Evolutionary conservation across 805 yeast species (phyloP).

Genomic region (Candida koratica): DNA sequence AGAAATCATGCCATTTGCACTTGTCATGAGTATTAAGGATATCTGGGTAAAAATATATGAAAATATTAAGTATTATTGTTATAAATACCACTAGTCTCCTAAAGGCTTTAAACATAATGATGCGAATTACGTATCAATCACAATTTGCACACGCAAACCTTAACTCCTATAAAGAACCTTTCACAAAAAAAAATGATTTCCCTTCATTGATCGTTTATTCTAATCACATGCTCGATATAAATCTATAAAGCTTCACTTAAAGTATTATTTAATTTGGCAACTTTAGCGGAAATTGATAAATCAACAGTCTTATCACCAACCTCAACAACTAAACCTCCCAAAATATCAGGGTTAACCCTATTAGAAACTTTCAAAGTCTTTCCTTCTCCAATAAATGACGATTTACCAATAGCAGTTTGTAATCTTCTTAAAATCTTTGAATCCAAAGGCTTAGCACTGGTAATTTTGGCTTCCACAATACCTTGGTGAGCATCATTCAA

Average conservation of each 20-base stretch:
- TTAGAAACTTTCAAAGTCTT: constrained; percentile 82
- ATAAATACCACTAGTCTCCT: constrained; percentile 11
- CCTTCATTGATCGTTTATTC: neutral
- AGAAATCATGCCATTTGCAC: constrained; percentile 57
- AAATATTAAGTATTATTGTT: constrained; percentile 52
- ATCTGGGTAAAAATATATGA: constrained; percentile 76
- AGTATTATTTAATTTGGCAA: constrained; percentile 83
- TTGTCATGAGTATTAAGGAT: constrained; percentile 37
- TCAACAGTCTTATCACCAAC: constrained; percentile 97
- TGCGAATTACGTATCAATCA: neutral
- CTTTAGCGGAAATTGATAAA: constrained; percentile 78
- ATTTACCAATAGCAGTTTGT: constrained; percentile 70
- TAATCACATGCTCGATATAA: neutral
- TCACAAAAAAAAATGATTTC: neutral
- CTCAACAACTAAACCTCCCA: constrained; percentile 94
- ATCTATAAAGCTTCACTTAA: constrained; percentile 76
- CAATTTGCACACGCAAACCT: neutral
- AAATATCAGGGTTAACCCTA: constrained; percentile 81
- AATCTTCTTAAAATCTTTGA: constrained; percentile 72
- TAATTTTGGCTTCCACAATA: constrained; percentile 86
- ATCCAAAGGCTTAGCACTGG: constrained; percentile 83
- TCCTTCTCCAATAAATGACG: constrained; percentile 78
- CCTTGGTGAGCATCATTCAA: constrained; percentile 89
- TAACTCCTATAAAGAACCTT: neutral
- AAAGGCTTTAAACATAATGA: constrained; percentile 3